A percentile compares a stretch with the other conserved stretches of the same genome.
Conservation (phyloP, 768 basidiomycete species). For the Lactarius pseudohatsudake region DNA sequence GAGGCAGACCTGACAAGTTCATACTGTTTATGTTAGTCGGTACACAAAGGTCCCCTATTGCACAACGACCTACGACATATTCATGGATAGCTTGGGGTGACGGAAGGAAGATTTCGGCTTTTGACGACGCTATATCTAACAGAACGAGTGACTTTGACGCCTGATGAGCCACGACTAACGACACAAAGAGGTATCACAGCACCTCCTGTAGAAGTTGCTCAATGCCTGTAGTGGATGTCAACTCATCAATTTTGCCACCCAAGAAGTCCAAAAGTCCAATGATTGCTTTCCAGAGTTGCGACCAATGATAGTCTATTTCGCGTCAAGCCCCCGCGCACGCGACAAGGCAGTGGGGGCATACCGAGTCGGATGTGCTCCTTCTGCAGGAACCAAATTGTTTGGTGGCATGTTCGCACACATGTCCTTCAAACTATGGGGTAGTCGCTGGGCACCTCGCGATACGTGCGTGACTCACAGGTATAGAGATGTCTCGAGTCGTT, state of each 20-base stretch:
- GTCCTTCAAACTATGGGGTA: constrained; percentile 39
- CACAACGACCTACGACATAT: constrained; percentile 51
- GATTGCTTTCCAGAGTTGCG: constrained; percentile 60
- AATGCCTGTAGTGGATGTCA: constrained; percentile 53
- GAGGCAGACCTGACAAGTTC: constrained; percentile 60
- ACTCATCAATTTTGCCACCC: constrained; percentile 50
- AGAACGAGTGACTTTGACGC: constrained; percentile 47
- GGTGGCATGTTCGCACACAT: constrained; percentile 55
- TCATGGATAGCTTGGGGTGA: constrained; percentile 56
- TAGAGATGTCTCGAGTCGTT: constrained; percentile 53
- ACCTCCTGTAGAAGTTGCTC: constrained; percentile 58
- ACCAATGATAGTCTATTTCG: constrained; percentile 61
- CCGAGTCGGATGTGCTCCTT: constrained; percentile 54
- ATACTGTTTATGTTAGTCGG: constrained; percentile 44
- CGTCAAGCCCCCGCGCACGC: constrained; percentile 7
- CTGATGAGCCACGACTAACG: background rate
- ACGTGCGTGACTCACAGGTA: constrained; percentile 48
- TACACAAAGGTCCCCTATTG: background rate
- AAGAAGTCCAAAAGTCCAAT: constrained; percentile 56
- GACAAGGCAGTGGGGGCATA: constrained; percentile 33
- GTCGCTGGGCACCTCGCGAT: background rate
- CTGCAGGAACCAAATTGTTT: constrained; percentile 57
- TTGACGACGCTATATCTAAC: constrained; percentile 52
- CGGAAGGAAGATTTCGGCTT: constrained; percentile 54
- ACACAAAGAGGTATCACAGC: constrained; percentile 20